Base-by-base conservation (phyloP, 2,329 filamentous ascomycete genomes). In the Ophiostoma ulmi region DNA sequence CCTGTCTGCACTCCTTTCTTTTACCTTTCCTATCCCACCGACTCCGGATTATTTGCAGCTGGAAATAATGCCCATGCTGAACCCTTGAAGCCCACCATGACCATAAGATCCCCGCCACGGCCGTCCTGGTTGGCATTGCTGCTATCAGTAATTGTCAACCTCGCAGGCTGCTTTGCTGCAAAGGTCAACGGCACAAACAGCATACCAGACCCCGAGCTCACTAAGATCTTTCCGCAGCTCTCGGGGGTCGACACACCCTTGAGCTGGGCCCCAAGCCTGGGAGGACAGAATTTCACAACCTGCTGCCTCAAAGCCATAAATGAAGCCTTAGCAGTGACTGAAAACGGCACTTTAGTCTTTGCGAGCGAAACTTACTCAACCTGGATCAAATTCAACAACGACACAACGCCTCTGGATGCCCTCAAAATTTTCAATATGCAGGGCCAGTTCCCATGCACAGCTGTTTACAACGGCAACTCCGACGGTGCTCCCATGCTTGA, bases 231-330 rank as follows among this genome's bases (percentile, higher is more conserved):
- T 65, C 70, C 70, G 69, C 72, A 73, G 66, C 73, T 75, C 10
- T 55, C 70, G 3, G 44, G 70, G n/a, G 63, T 66, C 31, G 6
- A 61, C 69, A 69, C 64, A 4, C 67, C 72, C 1, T 67, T 52
- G 14, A 69, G 11, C 17, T 10, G 61, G 17, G 69, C 68, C 13
- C 66, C 69, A 2, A 35, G 20, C 5, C 38, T 74, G 8, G 76
- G 76, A 44, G 71, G 73, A 5, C 76, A 76, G 6, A 76, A 77
- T 55, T 75, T 75, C 58, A 76, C 75, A 3, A 74, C 73, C 17
- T 77, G 76, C 72, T 77, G 76, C 58, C 67, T 76, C n/a, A 73
- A 74, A 48, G 76, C 76, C 26, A 41, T 77, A 64, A 72, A 72
- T 35, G 72, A 74, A 1, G 70, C 73, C 26, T 66, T 77, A 61